Percentiles rank a stretch among this genome's conserved stretches.
Conservation (phyloP, 306 rosid genomes). For the Begonia peltatifolia region DNA sequence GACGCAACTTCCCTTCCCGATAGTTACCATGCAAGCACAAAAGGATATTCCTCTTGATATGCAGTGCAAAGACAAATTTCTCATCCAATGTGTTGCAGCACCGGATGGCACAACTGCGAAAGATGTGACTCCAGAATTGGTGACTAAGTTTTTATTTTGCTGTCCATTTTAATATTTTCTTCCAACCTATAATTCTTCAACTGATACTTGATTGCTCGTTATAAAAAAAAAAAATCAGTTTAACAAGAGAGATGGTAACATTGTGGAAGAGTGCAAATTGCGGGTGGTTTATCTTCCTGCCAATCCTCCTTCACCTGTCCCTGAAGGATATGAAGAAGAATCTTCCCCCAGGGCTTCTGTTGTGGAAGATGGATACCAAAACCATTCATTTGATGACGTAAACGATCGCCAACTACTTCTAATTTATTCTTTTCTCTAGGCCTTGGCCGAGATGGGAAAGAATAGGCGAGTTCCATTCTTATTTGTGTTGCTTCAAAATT, state of each 20-base stretch:
- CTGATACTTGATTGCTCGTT: too few relatives aligned
- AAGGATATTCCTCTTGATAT: slow-evolving; percentile 26
- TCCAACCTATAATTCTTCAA: too few relatives aligned
- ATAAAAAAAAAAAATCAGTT: slow-evolving; percentile 9
- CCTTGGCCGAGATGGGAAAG: too few relatives aligned
- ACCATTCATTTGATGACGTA: slow-evolving; percentile 29
- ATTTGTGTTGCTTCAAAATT: not conserved
- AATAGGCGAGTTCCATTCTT: too few relatives aligned
- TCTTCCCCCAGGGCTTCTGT: slow-evolving; percentile 21
- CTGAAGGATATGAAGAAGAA: slow-evolving; percentile 32
- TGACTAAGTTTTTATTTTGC: not conserved
- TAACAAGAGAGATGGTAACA: slow-evolving; percentile 27
- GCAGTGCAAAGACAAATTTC: slow-evolving; percentile 46
- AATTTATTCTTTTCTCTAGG: not conserved
- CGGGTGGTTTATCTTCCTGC: slow-evolving; percentile 30
- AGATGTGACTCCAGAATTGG: slow-evolving; percentile 32
- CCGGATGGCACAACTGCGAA: slow-evolving; percentile 17
- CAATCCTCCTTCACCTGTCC: slow-evolving; percentile 34
- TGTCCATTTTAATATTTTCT: too few relatives aligned
- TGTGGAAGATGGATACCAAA: slow-evolving; percentile 27
- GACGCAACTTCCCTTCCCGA: not conserved
- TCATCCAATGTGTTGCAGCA: slow-evolving; percentile 33
- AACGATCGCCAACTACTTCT: not conserved
- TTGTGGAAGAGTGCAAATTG: slow-evolving; percentile 28
- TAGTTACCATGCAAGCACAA: slow-evolving; percentile 38